phyloP scores from a whole-genome alignment of 192 early-diverging fungal species.

The Coemansia sp. region DNA sequence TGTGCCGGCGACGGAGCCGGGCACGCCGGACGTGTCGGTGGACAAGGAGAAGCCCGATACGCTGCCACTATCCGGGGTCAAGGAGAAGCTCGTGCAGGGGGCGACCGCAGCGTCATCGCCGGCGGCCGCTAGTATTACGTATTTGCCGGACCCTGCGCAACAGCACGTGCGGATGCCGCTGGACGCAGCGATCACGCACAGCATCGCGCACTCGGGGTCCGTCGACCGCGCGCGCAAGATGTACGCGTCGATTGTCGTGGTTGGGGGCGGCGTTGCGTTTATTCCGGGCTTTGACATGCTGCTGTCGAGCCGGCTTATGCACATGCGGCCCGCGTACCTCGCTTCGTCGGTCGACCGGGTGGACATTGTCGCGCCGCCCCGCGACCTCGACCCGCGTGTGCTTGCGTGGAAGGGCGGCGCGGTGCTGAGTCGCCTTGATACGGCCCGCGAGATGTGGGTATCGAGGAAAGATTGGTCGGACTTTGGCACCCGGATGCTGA shows the following conservation, averaged over 20 bases:
- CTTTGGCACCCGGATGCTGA: constrained; percentile 62
- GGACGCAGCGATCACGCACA: constrained; percentile 69
- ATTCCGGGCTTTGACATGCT: constrained; percentile 59
- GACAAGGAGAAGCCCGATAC: too few species aligned
- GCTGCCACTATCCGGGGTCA: neutral
- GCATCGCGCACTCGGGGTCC: constrained; percentile 61
- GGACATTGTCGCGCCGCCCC: constrained; percentile 71
- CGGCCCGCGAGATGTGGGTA: constrained; percentile 79
- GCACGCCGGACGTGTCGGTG: constrained; percentile 16
- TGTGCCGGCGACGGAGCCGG: constrained; percentile 21
- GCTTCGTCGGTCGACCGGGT: constrained; percentile 54
- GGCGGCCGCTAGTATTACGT: too few species aligned
- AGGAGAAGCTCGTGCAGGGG: constrained; percentile 4
- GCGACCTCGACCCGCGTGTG: constrained; percentile 80
- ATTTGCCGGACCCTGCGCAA: constrained; percentile 29
- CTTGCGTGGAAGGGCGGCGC: constrained; percentile 87
- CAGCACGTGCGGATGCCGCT: constrained; percentile 55
- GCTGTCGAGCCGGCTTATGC: constrained; percentile 32
- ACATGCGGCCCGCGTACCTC: constrained; percentile 32
- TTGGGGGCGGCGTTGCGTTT: constrained; percentile 75
- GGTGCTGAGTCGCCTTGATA: constrained; percentile 75
- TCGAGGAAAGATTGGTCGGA: constrained; percentile 68
- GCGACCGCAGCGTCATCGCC: too few species aligned
- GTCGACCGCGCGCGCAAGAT: constrained; percentile 72
- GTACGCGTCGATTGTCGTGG: constrained; percentile 76